Evolutionary conservation across 768 basidiomycete genomes (phyloP).

Genomic region (Tricholoma sp.): DNA sequence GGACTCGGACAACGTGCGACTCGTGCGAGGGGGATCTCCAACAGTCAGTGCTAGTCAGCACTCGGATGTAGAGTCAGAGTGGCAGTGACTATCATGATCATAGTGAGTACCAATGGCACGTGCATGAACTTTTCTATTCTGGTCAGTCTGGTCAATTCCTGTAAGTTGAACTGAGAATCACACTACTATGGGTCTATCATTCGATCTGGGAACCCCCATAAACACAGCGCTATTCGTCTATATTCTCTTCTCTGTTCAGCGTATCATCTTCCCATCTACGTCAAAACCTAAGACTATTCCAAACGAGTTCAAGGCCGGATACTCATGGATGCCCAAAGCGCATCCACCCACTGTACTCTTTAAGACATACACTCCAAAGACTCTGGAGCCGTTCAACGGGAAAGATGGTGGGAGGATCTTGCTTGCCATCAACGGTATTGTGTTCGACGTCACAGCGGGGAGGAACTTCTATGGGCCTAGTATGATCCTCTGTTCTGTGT

Average conservation of each 20-base stretch:
- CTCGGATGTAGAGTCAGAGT: no score
- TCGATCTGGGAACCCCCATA: slow-evolving; percentile 64
- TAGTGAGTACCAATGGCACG: no score
- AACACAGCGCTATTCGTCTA: slow-evolving; percentile 77
- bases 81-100: no score
- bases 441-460: slow-evolving; percentile 92
- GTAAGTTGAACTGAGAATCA: background rate
- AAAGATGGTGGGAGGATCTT: slow-evolving; percentile 67
- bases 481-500: slow-evolving; percentile 23
- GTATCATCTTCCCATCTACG: slow-evolving; percentile 67
- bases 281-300: slow-evolving; percentile 46
- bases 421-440: slow-evolving; percentile 76
- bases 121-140: no score
- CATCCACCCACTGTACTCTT: slow-evolving; percentile 79
- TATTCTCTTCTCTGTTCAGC: slow-evolving; percentile 71
- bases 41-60: no score
- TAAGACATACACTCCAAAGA: slow-evolving; percentile 73
- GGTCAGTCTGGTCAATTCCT: no score
- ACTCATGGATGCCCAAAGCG: slow-evolving; percentile 87
- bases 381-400: slow-evolving; percentile 64
- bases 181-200: slow-evolving; percentile 30
- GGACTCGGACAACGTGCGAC: no score
- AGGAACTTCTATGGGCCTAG: slow-evolving; percentile 94
- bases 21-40: no score
- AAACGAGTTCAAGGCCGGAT: slow-evolving; percentile 72